A percentile compares a stretch with the other conserved stretches of the same genome.
These are phyloP conservation scores for Lophiotrema nucula DNA, from an alignment of 495 filamentous ascomycete species.

Conservation along the genomic window DNA sequence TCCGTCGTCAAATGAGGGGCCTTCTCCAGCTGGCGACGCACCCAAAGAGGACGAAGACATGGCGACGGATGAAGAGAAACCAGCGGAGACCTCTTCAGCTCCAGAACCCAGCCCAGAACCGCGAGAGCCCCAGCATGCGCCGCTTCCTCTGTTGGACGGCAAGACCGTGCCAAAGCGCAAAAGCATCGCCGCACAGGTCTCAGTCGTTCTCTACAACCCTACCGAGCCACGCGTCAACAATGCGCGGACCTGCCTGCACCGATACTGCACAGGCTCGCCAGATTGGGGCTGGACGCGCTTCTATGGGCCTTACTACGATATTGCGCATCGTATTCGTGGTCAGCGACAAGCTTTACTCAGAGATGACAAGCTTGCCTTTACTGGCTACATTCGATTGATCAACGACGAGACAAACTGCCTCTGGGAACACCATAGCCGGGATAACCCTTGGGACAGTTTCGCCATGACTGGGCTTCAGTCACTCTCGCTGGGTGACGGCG, in stretches of 20 bases:
- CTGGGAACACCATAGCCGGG: constrained; percentile 55
- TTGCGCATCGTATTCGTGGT: constrained; percentile 55
- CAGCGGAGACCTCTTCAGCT: background rate
- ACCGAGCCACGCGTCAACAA: constrained; percentile 61
- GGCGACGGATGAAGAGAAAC: constrained; percentile 3
- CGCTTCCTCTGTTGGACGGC: constrained; percentile 36
- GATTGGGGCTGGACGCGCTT: constrained; percentile 72
- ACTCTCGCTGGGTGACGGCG: constrained; percentile 47
- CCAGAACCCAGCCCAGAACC: background rate
- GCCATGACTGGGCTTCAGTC: constrained; percentile 60
- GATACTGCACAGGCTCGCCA: constrained; percentile 56
- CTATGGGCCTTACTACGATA: constrained; percentile 60
- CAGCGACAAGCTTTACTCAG: constrained; percentile 63
- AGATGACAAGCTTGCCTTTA: constrained; percentile 63
- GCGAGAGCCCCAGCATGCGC: constrained; percentile 22
- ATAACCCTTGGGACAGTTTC: constrained; percentile 46
- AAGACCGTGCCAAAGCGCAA: constrained; percentile 23
- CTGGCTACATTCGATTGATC: constrained; percentile 62
- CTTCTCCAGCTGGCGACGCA: background rate
- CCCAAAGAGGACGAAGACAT: constrained; percentile 7
- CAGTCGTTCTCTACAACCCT: constrained; percentile 65
- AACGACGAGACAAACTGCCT: constrained; percentile 61
- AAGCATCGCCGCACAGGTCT: constrained; percentile 58
- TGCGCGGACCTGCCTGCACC: constrained; percentile 57
- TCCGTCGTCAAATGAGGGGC: constrained; percentile 12